Conservation (phyloP, 148 eudicot genomes). For the Vaccinium darrowii region DNA sequence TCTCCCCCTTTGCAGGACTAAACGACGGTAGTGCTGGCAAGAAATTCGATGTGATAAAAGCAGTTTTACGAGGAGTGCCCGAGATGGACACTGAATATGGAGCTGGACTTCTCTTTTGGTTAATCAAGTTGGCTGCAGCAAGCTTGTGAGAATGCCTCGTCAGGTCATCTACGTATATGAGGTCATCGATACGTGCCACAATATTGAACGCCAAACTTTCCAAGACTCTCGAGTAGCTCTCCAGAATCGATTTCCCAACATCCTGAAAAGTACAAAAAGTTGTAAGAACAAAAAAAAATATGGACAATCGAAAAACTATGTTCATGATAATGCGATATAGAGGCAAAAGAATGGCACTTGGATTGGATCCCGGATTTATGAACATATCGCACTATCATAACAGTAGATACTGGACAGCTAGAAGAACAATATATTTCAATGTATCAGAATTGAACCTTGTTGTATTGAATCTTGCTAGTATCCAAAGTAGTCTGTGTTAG, state of each 20-base stretch:
- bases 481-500: slow-evolving; percentile 76
- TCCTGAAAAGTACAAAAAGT: slow-evolving; percentile 38
- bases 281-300: not conserved
- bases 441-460: slow-evolving; percentile 44
- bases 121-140: not conserved
- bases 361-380: not conserved
- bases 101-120: slow-evolving; percentile 1
- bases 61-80: slow-evolving; percentile 26
- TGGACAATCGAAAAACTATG: not conserved
- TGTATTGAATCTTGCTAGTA: slow-evolving; percentile 70
- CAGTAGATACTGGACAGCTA: not conserved
- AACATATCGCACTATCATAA: too few relatives aligned
- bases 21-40: slow-evolving; percentile 21
- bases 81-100: slow-evolving; percentile 34
- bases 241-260: slow-evolving; percentile 75
- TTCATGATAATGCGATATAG: not conserved
- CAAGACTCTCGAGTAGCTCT: slow-evolving; percentile 81
- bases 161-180: slow-evolving; percentile 25
- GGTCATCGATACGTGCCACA: slow-evolving; percentile 71
- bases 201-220: slow-evolving; percentile 79
- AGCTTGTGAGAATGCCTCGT: slow-evolving; percentile 11
- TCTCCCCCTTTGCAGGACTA: slow-evolving; percentile 9
- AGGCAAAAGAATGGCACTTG: not conserved
- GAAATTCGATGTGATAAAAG: slow-evolving; percentile 25
- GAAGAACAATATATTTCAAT: not conserved